Percentiles rank a stretch among this genome's conserved stretches.
Conservation (phyloP, 495 filamentous ascomycete species). For the Neurospora sp. region DNA sequence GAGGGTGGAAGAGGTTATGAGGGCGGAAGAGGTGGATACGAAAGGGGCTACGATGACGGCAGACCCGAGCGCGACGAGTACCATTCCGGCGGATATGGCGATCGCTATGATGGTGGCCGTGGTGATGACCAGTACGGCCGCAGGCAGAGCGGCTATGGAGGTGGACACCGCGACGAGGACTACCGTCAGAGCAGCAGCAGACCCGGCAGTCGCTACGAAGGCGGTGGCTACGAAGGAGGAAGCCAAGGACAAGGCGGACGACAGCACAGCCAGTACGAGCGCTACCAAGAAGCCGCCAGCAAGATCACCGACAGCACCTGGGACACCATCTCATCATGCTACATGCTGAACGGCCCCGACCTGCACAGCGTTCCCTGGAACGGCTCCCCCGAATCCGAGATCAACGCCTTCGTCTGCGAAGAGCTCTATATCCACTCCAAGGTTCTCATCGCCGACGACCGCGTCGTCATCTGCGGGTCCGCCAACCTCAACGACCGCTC, state of each 20-base stretch:
- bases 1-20: not conserved
- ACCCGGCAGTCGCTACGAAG: not conserved
- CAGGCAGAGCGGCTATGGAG: constrained; percentile 10
- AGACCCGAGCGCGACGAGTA: constrained; percentile 4
- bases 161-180: constrained; percentile 4
- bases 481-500: constrained; percentile 94
- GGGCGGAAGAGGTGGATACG: constrained; percentile 4
- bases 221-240: constrained; percentile 1
- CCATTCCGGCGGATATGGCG: not conserved
- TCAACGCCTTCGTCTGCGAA: constrained; percentile 84
- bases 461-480: constrained; percentile 78
- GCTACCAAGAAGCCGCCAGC: constrained; percentile 61
- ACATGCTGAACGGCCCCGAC: constrained; percentile 73
- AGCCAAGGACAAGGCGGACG: constrained; percentile 19
- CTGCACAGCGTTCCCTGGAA: constrained; percentile 75
- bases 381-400: constrained; percentile 59
- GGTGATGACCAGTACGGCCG: constrained; percentile 7
- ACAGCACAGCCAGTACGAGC: constrained; percentile 32
- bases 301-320: constrained; percentile 44
- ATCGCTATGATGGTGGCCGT: not conserved
- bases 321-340: constrained; percentile 71
- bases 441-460: constrained; percentile 87
- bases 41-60: not conserved
- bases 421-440: constrained; percentile 94
- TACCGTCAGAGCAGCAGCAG: not conserved